Evolutionary conservation across 352 stramenopile species (phyloP), one percentile per base, ranked within the genome.

Genomic region (Phytophthora syringae): DNA sequence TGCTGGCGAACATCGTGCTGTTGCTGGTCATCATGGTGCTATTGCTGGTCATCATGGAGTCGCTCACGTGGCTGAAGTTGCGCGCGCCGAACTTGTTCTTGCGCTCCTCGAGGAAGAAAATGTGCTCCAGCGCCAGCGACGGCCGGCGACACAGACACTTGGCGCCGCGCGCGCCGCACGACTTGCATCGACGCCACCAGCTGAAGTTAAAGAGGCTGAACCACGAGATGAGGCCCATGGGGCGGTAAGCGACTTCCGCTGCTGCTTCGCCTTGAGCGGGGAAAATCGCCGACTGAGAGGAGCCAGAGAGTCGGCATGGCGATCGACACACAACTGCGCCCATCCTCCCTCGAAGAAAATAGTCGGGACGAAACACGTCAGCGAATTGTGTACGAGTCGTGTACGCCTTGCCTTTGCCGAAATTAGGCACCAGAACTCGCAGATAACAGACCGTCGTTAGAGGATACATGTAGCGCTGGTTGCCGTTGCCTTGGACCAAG

Each of bases 61-160:
- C 82, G 67, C 80, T 90, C 49, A 93, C 77, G 64, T 93, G 84
- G 64, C 74, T 88, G 57, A 93, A 93, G 70, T 93, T 93, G 60
- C 84, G 82, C 32, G 70, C 80, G 65, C 82, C 79, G 36, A 77
- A 84, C 67, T 89, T 89, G 70, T 93, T 90, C 78, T 93, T 93
- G 57, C 84, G 80, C 65, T 90, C 84, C 60, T 93, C 84, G 28
- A 90, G 77, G 72, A 86, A 91, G 67, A 92, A 89, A 47, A 93
- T 93, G 55, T 90, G 84, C 56, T 93, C 82, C 16, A 93, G 76
- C 62, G 76, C 69, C n/a, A 90, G 77, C 44, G 80, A 89, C 51
- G 82, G 80, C n/a, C 80, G 82, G 18, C 72, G 77, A 56, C 84
- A 93, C 20, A 91, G 42, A 67, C 84, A 93, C 69, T 89, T 90